Conservation (phyloP, 164 flowering plant species). For the Vitis riparia region DNA sequence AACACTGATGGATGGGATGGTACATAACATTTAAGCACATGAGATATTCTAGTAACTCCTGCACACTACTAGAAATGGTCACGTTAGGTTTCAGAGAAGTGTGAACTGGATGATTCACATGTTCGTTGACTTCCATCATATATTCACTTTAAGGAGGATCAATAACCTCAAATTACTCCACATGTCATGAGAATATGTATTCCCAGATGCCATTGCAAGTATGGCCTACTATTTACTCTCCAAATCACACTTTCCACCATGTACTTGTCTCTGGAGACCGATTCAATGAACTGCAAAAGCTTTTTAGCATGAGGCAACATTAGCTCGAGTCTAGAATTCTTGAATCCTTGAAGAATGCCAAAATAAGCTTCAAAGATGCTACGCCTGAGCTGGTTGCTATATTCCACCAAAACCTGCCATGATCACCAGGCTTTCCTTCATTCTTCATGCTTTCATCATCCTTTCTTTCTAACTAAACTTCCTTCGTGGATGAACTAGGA, state of each 20-base stretch:
- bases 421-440: too few relatives aligned
- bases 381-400: slow-evolving; percentile 73
- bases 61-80: too few relatives aligned
- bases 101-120: slow-evolving; percentile 6
- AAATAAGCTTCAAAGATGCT: slow-evolving; percentile 90
- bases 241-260: slow-evolving; percentile 27
- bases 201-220: slow-evolving; percentile 11
- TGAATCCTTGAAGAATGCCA: slow-evolving; percentile 82
- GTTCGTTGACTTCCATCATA: slow-evolving; percentile 12
- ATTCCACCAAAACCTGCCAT: slow-evolving; percentile 43
- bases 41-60: slow-evolving; percentile 37
- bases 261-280: slow-evolving; percentile 50
- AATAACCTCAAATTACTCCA: slow-evolving; percentile 17
- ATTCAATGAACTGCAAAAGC: slow-evolving; percentile 69
- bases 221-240: background rate
- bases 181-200: slow-evolving; percentile 10
- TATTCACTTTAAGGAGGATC: slow-evolving; percentile 19
- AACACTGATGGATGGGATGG: slow-evolving; percentile 96
- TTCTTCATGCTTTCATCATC: slow-evolving; percentile 28
- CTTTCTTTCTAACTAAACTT: slow-evolving; percentile 46
- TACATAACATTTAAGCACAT: slow-evolving; percentile 96
- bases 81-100: too few relatives aligned
- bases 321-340: slow-evolving; percentile 62
- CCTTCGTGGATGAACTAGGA: slow-evolving; percentile 48
- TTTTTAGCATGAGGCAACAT: slow-evolving; percentile 76